Conservation (phyloP, 2,329 filamentous ascomycete species). For the Cercospora sesami region DNA sequence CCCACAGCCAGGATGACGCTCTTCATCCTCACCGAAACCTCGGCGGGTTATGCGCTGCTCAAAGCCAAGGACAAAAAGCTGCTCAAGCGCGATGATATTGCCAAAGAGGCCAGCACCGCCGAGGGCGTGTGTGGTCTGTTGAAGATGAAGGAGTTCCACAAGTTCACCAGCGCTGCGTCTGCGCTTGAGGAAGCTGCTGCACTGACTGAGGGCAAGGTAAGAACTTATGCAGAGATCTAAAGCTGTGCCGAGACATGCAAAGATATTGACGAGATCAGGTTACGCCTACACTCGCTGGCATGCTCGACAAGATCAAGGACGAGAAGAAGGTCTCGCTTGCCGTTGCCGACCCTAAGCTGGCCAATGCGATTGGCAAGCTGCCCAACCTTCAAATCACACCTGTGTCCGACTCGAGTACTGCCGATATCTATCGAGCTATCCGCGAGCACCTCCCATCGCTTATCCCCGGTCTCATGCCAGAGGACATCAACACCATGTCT, state of each 20-base stretch:
- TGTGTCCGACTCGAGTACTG: slow-evolving; percentile 76
- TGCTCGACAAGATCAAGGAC: slow-evolving; percentile 88
- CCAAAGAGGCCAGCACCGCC: slow-evolving; percentile 71
- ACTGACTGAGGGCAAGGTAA: slow-evolving; percentile 79
- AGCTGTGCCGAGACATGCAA: neutral
- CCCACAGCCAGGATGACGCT: slow-evolving; percentile 45
- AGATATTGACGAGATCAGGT: slow-evolving; percentile 50
- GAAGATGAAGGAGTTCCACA: slow-evolving; percentile 95
- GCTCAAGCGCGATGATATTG: slow-evolving; percentile 80
- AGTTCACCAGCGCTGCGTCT: slow-evolving; percentile 90
- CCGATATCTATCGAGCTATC: slow-evolving; percentile 91
- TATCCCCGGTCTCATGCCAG: slow-evolving; percentile 80
- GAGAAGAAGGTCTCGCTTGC: slow-evolving; percentile 96
- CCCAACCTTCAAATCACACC: slow-evolving; percentile 82
- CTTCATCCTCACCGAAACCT: slow-evolving; percentile 91
- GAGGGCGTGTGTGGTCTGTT: slow-evolving; percentile 87
- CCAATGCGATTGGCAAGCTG: slow-evolving; percentile 87
- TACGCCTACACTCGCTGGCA: slow-evolving; percentile 75
- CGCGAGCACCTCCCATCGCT: slow-evolving; percentile 86
- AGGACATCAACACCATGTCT: slow-evolving; percentile 90
- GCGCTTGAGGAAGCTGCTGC: slow-evolving; percentile 88
- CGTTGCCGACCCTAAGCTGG: slow-evolving; percentile 88
- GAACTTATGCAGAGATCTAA: slow-evolving; percentile 8
- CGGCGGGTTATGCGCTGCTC: slow-evolving; percentile 95
- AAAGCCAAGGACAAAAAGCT: slow-evolving; percentile 99